Percentiles rank a stretch among this genome's conserved stretches.
phyloP scores from a whole-genome alignment of 495 filamentous ascomycete species.

The Tricharina praecox region DNA sequence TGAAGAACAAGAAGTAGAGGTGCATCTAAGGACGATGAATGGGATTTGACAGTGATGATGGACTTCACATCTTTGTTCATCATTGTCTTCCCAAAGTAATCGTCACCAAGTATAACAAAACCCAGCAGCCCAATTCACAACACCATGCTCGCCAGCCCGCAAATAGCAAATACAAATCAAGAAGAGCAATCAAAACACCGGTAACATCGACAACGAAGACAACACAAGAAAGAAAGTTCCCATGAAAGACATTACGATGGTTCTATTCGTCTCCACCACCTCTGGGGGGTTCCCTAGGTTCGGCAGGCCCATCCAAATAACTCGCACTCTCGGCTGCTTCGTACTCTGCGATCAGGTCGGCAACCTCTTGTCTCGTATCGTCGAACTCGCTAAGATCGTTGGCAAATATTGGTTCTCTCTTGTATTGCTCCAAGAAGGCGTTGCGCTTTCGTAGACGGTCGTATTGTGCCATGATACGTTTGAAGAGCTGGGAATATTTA shows the following conservation, averaged over 20 bases:
- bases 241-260: neutral
- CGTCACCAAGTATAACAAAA: too few relatives aligned
- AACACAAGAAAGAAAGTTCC: neutral
- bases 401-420: constrained; percentile 77
- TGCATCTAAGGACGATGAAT: too few relatives aligned
- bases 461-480: constrained; percentile 77
- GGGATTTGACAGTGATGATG: too few relatives aligned
- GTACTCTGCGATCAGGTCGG: constrained; percentile 79
- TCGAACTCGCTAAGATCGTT: constrained; percentile 91
- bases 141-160: too few relatives aligned
- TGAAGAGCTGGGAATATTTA: constrained; percentile 46
- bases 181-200: neutral
- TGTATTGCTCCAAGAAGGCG: constrained; percentile 89
- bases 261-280: neutral
- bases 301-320: constrained; percentile 51
- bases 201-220: neutral
- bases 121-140: too few relatives aligned
- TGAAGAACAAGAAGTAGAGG: constrained; percentile 28
- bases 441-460: constrained; percentile 87
- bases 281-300: neutral
- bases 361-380: constrained; percentile 74
- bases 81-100: too few relatives aligned
- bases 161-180: too few relatives aligned
- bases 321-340: constrained; percentile 81
- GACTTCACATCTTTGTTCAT: too few relatives aligned